Evolutionary conservation across 2,329 filamentous ascomycete species (phyloP), one percentile per base, ranked within the genome.

Genomic region (Aspergillaceae sp.): DNA sequence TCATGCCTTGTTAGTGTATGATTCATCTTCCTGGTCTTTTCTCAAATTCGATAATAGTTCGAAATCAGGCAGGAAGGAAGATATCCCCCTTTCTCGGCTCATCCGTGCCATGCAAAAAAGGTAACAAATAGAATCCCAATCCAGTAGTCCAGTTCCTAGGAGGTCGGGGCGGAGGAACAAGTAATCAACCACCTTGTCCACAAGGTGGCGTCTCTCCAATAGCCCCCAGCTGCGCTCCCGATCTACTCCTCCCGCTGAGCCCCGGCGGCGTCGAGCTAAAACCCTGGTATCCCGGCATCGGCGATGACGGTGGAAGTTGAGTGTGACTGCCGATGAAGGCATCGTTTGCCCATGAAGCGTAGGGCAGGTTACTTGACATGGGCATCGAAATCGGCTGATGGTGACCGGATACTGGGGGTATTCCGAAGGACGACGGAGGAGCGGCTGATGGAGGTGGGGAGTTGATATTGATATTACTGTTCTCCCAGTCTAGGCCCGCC

Each of bases 141-240:
- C 38, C 28, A 41, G 26, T 6, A 30, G 11, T 32, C 38, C 3
- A 42, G 8, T 29, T n/a, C 42, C 19, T 27, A 2, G 29, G 11
- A 30, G 19, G 29, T 10, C 28, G 26, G 34, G 26, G 2, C 7
- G 6, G 6, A 19, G 34, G 10, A n/a, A 36, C n/a, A 8, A 32
- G 26, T 19, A 37, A 57, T 72, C 68, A 73, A 44, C 71, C 71
- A 35, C 68, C 68, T 54, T 77, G 74, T 29, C 71, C 70, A 51
- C 69, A 72, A 27, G 70, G 71, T 26, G 74, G 72, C 30, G 70
- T 75, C 47, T 71, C 68, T 4, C 67, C 67, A 46, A 74, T 70
- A 40, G 63, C 62, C 30, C 67, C 67, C 45, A 66, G 67, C 41
- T 61, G 63, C 11, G 58, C 51, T 32, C 56, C 44, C 35, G 61